These are phyloP conservation scores for Sporothrix variecibatus DNA, from an alignment of 2,329 filamentous ascomycete species.

Conservation along the genomic window DNA sequence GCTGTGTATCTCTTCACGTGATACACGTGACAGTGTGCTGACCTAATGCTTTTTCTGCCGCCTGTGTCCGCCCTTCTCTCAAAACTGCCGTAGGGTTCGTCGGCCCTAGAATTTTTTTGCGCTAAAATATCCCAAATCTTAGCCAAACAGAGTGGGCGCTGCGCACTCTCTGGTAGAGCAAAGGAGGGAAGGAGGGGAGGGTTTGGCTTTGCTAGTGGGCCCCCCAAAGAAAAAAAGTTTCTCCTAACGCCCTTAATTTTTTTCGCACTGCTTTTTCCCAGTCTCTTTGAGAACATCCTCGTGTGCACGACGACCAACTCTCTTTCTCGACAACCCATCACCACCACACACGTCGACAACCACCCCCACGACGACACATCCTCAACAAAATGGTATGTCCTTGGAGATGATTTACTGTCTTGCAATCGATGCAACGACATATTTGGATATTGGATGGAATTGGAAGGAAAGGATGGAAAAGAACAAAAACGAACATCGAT, in stretches of 20 bases:
- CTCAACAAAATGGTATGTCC: constrained; percentile 31
- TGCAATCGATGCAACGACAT: neutral
- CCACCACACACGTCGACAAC: constrained; percentile 27
- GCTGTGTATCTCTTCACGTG: neutral
- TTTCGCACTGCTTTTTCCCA: constrained; percentile 30
- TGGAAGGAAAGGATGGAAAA: neutral
- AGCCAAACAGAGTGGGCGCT: constrained; percentile 6
- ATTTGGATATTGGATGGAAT: constrained; percentile 28
- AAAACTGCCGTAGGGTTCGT: constrained; percentile 27
- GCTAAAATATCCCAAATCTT: neutral
- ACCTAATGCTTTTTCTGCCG: neutral
- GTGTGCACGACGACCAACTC: constrained; percentile 28
- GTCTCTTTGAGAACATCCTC: constrained; percentile 21
- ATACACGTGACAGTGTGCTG: constrained; percentile 13
- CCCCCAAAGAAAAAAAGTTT: constrained; percentile 27
- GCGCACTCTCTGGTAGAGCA: neutral
- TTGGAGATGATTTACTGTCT: neutral
- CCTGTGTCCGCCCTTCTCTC: neutral
- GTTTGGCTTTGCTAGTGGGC: constrained; percentile 15
- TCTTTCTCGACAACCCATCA: constrained; percentile 25
- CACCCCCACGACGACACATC: constrained; percentile 27
- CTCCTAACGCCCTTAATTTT: constrained; percentile 26
- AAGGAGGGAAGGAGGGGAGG: constrained; percentile 16
- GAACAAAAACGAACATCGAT: neutral
- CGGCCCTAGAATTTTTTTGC: constrained; percentile 31